phyloP scores from a whole-genome alignment of 108 stramenopile genomes.

The Epipyxis sp. region DNA sequence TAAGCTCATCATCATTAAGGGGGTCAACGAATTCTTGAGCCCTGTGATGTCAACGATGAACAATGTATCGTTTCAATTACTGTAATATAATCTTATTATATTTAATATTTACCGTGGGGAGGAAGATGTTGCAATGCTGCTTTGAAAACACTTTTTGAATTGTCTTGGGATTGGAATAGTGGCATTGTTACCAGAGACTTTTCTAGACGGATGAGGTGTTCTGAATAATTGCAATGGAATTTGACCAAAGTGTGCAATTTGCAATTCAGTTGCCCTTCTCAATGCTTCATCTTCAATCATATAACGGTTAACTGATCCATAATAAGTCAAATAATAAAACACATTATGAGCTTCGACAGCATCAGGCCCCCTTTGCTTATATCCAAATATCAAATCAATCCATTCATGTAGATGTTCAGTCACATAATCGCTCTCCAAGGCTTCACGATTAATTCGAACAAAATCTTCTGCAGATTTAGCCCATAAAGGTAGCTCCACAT shows the following conservation, averaged over 20 bases:
- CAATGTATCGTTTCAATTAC: too few species aligned
- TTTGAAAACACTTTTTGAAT: background rate
- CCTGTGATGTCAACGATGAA: too few species aligned
- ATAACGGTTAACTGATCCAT: slow-evolving; percentile 89
- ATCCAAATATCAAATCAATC: slow-evolving; percentile 96
- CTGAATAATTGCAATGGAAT: slow-evolving; percentile 19
- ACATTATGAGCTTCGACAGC: slow-evolving; percentile 79
- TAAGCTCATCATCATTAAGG: background rate
- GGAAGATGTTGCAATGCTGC: too few species aligned
- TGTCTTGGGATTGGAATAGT: background rate
- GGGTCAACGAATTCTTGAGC: background rate
- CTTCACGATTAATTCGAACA: slow-evolving; percentile 53
- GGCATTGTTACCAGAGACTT: background rate
- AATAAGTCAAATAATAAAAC: slow-evolving; percentile 95
- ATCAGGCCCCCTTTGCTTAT: slow-evolving; percentile 66
- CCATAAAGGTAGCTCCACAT: slow-evolving; percentile 62
- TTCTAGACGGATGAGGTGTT: slow-evolving; percentile 19
- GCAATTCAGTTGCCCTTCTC: slow-evolving; percentile 71
- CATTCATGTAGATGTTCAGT: slow-evolving; percentile 84
- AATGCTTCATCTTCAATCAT: slow-evolving; percentile 77
- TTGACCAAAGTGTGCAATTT: slow-evolving; percentile 32
- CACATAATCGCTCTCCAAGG: slow-evolving; percentile 80
- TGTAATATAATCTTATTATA: too few species aligned
- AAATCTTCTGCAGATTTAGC: slow-evolving; percentile 66
- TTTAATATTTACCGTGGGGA: too few species aligned